Conservation (phyloP, 2,329 filamentous ascomycete genomes). For the Zymoseptoria ardabiliae region DNA sequence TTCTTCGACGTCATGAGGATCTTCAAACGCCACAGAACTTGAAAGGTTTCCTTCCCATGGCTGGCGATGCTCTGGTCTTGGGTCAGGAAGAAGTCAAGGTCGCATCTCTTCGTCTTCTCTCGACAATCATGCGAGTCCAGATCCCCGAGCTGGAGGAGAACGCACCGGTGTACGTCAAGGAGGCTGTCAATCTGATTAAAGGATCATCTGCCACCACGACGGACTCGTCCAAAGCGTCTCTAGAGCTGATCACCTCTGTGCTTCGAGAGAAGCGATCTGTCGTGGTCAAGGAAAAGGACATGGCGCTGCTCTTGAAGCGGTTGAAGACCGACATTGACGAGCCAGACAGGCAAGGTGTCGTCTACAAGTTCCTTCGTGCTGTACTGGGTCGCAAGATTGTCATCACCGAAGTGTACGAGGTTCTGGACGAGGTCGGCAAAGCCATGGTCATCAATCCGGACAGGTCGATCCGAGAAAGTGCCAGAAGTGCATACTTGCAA, state of each 20-base stretch:
- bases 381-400: constrained; percentile 79
- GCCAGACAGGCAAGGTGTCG: constrained; percentile 82
- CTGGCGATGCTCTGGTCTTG: constrained; percentile 78
- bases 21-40: constrained; percentile 75
- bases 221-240: constrained; percentile 75
- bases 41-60: constrained; percentile 75
- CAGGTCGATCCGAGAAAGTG: constrained; percentile 76
- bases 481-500: constrained; percentile 83
- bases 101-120: constrained; percentile 76
- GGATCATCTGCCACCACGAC: constrained; percentile 69
- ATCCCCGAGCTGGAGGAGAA: constrained; percentile 62
- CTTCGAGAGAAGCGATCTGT: constrained; percentile 73
- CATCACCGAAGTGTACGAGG: constrained; percentile 83
- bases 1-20: constrained; percentile 78
- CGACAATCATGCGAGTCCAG: constrained; percentile 73
- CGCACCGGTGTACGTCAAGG: constrained; percentile 71
- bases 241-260: constrained; percentile 81
- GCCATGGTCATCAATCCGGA: constrained; percentile 97
- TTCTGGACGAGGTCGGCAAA: constrained; percentile 76
- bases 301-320: constrained; percentile 75
- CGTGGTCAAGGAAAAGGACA: constrained; percentile 67
- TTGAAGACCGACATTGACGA: constrained; percentile 86
- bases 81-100: constrained; percentile 90
- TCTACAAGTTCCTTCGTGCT: constrained; percentile 87
- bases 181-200: constrained; percentile 76